Base-by-base conservation (phyloP, 768 basidiomycete genomes). In the Tylopilus intermedius region DNA sequence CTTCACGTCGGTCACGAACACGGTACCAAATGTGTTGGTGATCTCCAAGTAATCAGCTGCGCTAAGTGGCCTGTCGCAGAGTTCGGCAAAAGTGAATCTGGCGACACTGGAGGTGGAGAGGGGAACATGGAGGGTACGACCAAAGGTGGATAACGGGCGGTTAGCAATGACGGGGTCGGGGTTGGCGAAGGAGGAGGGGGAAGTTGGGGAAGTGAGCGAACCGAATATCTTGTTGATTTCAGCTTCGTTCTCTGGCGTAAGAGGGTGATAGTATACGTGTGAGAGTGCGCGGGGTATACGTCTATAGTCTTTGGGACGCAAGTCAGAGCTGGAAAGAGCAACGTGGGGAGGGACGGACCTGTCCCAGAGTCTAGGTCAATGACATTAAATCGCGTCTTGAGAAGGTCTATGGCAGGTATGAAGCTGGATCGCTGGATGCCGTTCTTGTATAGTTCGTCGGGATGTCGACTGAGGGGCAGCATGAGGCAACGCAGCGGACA, bases 1-100 rank as follows among this genome's bases (percentile, higher is more conserved):
- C 43, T 88, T 90, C 29, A 98, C 83, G 62, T 91, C 86, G 40
- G 84, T 73, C 32, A 99, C 73, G 64, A 99, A 98, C 14, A 99
- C 75, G 13, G 93, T 95, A 27, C 80, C 78, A 66, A 96, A 99
- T 29, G 76, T 82, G 62, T 83, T 83, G 4, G 94, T 95, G 51
- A 99, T 81, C 72, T 97, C 93, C 37, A 99, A 67, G 69, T 98
- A 99, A 69, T 99, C 96, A 2, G 93, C 93, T 22, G 96, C 95
- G 62, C 90, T 90, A 62, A 96, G 72, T 1, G 94, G 90, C 60
- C 82, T 80, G 0, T 89, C 90, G 63, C 96, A 99, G 15, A 99
- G 76, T 53, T 94, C 83, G 4, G 80, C 65, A 66, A 99, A 99
- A 11, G 75, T 76, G 69, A 98, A 97, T 67, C 83, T 84, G 8